A percentile compares a stretch with the other conserved stretches of the same genome.
phyloP scores from a whole-genome alignment of 371 early-diverging fungal species.

The Mucor saturninus region DNA sequence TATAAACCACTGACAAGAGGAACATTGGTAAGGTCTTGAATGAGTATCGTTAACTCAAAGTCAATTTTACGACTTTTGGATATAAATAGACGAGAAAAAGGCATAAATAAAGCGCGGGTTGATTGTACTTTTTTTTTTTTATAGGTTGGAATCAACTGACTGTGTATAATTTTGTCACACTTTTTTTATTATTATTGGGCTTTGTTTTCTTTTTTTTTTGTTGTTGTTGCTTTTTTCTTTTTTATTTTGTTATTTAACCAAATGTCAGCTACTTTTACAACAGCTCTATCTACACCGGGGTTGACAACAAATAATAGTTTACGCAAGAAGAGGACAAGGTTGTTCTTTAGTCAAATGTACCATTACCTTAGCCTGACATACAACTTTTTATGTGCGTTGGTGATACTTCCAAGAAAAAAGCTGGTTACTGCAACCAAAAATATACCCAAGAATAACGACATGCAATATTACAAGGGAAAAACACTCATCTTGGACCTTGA shows the following conservation, averaged over 20 bases:
- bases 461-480: slow-evolving; percentile 63
- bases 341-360: slow-evolving; percentile 24
- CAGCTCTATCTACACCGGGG: slow-evolving; percentile 14
- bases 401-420: slow-evolving; percentile 2
- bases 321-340: slow-evolving; percentile 14
- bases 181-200: slow-evolving; percentile 6
- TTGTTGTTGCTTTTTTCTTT: not conserved
- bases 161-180: not conserved
- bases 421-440: slow-evolving; percentile 15
- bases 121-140: not conserved
- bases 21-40: slow-evolving; percentile 40
- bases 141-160: not conserved
- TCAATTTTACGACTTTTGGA: slow-evolving; percentile 37
- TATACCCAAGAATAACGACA: slow-evolving; percentile 15
- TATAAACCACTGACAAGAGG: slow-evolving; percentile 45
- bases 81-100: slow-evolving; percentile 34
- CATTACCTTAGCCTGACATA: slow-evolving; percentile 17
- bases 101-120: slow-evolving; percentile 23
- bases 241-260: not conserved
- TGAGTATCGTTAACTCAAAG: slow-evolving; percentile 31
- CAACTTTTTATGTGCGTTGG: slow-evolving; percentile 18
- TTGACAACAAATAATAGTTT: slow-evolving; percentile 8
- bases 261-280: slow-evolving; percentile 21
- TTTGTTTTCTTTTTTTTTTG: slow-evolving; percentile 13
- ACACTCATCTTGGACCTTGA: slow-evolving; percentile 96